Conservation (phyloP, 2,329 filamentous ascomycete genomes). For the Epichloe hybrida region DNA sequence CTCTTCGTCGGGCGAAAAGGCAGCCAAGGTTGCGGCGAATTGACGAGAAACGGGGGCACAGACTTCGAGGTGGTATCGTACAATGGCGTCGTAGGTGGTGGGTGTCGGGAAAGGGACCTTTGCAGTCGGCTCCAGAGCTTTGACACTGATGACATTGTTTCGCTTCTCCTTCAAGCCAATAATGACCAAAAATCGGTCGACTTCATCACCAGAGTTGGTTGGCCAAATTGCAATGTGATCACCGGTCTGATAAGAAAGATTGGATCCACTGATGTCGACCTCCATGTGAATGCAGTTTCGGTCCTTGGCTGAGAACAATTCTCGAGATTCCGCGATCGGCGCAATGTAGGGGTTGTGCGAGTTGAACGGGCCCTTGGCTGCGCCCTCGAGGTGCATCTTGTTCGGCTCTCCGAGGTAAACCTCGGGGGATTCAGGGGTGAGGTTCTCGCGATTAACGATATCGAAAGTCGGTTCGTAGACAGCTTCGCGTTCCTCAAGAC, state of each 20-base stretch:
- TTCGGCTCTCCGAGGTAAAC: slow-evolving; percentile 96
- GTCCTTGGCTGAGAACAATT: slow-evolving; percentile 79
- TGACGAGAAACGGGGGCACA: slow-evolving; percentile 92
- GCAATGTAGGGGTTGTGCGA: slow-evolving; percentile 96
- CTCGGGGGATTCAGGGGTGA: slow-evolving; percentile 61
- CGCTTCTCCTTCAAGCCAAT: slow-evolving; percentile 66
- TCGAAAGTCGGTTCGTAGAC: slow-evolving; percentile 89
- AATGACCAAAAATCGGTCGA: slow-evolving; percentile 74
- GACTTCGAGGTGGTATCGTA: slow-evolving; percentile 94
- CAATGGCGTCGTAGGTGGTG: slow-evolving; percentile 86
- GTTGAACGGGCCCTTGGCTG: slow-evolving; percentile 79
- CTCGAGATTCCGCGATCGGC: slow-evolving; percentile 78
- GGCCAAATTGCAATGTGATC: slow-evolving; percentile 98
- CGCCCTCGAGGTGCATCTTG: slow-evolving; percentile 83
- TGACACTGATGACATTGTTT: slow-evolving; percentile 72
- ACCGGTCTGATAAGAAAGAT: slow-evolving; percentile 86
- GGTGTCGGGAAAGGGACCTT: slow-evolving; percentile 97
- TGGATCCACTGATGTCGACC: slow-evolving; percentile 78
- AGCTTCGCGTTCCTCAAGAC: slow-evolving; percentile 85
- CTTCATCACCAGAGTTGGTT: slow-evolving; percentile 83
- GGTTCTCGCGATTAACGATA: slow-evolving; percentile 60
- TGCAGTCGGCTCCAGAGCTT: slow-evolving; percentile 83
- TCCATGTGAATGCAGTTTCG: slow-evolving; percentile 96
- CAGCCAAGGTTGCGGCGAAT: slow-evolving; percentile 73
- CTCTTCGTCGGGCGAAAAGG: slow-evolving; percentile 76